A percentile compares a stretch with the other conserved stretches of the same genome.
These are phyloP conservation scores for Plasmodium gaboni DNA, from an alignment of 169 alveolate genomes.

Conservation along the genomic window DNA sequence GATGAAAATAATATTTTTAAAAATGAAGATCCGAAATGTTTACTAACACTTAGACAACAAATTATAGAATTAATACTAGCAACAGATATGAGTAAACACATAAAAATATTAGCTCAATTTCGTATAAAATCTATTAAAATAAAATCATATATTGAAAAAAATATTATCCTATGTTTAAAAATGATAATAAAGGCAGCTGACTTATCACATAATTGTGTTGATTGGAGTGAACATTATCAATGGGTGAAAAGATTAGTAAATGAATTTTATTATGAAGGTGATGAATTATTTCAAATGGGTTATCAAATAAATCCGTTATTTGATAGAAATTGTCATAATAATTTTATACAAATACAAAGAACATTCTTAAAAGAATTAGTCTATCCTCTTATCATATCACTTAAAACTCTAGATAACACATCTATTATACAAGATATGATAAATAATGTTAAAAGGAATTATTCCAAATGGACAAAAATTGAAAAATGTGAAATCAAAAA, in stretches of 20 bases:
- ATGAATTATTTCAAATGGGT: slow-evolving; percentile 90
- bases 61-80: slow-evolving; percentile 93
- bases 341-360: slow-evolving; percentile 93
- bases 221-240: slow-evolving; percentile 88
- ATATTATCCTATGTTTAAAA: slow-evolving; percentile 76
- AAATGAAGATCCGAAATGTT: slow-evolving; percentile 54
- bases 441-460: slow-evolving; percentile 51
- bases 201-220: slow-evolving; percentile 91
- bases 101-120: slow-evolving; percentile 91
- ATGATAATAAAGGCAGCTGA: slow-evolving; percentile 94
- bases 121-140: slow-evolving; percentile 82
- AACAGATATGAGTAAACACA: slow-evolving; percentile 95
- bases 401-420: slow-evolving; percentile 53
- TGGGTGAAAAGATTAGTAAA: slow-evolving; percentile 90
- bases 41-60: slow-evolving; percentile 83
- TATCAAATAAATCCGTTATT: slow-evolving; percentile 95
- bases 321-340: slow-evolving; percentile 93
- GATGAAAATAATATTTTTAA: slow-evolving; percentile 80
- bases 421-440: slow-evolving; percentile 59
- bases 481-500: slow-evolving; percentile 44
- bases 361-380: slow-evolving; percentile 89
- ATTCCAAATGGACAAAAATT: slow-evolving; percentile 71
- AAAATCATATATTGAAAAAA: slow-evolving; percentile 84
- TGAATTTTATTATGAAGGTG: slow-evolving; percentile 95
- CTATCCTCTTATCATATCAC: slow-evolving; percentile 43